Percentiles rank a stretch among this genome's conserved stretches.
phyloP scores from a whole-genome alignment of 345 rosid species.

The Citropsis articulata region DNA sequence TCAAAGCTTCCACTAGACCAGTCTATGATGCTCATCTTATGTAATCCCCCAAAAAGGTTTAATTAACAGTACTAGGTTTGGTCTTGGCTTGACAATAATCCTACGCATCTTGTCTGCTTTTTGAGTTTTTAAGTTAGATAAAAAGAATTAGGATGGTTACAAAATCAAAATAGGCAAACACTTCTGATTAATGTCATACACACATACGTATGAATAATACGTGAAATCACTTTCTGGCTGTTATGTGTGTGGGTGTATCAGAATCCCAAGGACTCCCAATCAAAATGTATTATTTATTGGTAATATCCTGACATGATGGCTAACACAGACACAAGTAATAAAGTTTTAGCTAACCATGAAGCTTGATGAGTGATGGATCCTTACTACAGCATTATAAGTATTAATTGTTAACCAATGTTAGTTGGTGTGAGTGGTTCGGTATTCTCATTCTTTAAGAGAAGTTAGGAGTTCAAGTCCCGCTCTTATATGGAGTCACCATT shows the following conservation, averaged over 20 bases:
- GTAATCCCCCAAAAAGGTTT: neutral
- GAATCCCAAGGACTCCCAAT: too few relatives aligned
- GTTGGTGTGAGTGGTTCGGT: too few relatives aligned
- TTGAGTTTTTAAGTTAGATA: neutral
- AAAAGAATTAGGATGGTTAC: neutral
- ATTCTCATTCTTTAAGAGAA: too few relatives aligned
- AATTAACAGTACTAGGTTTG: conserved; percentile 11
- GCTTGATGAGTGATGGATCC: neutral
- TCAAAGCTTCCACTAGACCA: neutral
- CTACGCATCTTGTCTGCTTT: neutral
- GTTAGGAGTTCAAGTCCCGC: too few relatives aligned
- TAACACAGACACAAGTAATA: neutral
- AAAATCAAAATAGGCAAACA: too few relatives aligned
- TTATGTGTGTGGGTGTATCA: too few relatives aligned
- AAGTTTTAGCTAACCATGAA: neutral
- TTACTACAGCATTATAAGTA: too few relatives aligned
- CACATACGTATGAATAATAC: too few relatives aligned
- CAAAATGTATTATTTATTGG: neutral
- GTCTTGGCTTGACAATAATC: neutral
- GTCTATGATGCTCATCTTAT: neutral
- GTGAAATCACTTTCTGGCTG: too few relatives aligned
- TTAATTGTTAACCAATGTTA: too few relatives aligned
- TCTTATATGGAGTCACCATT: too few relatives aligned
- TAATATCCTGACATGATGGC: neutral
- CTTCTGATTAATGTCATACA: too few relatives aligned